Evolutionary conservation across 306 rosid genomes (phyloP), one percentile per base, ranked within the genome.

Genomic region (Prunus mongolica): DNA sequence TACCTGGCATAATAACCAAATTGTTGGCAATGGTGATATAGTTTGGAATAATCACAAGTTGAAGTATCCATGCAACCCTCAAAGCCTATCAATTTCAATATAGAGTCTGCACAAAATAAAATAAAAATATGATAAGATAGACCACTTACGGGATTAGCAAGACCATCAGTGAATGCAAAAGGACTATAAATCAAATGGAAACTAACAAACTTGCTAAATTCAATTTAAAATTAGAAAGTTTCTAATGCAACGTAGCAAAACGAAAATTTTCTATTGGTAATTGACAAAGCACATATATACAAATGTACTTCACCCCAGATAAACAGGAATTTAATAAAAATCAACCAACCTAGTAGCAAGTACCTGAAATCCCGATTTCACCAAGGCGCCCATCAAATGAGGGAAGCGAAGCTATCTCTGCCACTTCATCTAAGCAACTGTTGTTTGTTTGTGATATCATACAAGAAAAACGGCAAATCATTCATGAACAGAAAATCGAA

Each of bases 351-450:
- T 69, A 76, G 74, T 79, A 90, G 96, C 73, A 67, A 71, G 76
- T 84, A 95, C 98, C 97, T 80, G 97, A 67, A 84, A 92, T 87
- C 71, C 62, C 77, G 78, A 88, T 77, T 69, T 90, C 93, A 75
- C 90, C 86, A 73, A 92, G 78, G 77, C 52, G 67, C 72, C 92
- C 96, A 57, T 63, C 58, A 84, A 90, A 95, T 54, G 84, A 76
- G 62, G 96, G 91, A 62, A 90, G 66, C 41, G 84, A 69, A 30
- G 97, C 98, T 77, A 73, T 71, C 82, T 79, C 97, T 41, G 92
- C 91, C 50, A 96, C 97, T 81, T 88, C 89, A 84, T 95, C 97
- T 30, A 92, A 79, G 86, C 96, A 95, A 51, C 98, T 95, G 87
- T 84, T 72, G 67, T 82, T 79, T 44, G 79, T 70, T 79, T 44